A percentile compares a stretch with the other conserved stretches of the same genome.
Conservation (phyloP, 2,329 filamentous ascomycete genomes). For the Sarocladium kiliense region DNA sequence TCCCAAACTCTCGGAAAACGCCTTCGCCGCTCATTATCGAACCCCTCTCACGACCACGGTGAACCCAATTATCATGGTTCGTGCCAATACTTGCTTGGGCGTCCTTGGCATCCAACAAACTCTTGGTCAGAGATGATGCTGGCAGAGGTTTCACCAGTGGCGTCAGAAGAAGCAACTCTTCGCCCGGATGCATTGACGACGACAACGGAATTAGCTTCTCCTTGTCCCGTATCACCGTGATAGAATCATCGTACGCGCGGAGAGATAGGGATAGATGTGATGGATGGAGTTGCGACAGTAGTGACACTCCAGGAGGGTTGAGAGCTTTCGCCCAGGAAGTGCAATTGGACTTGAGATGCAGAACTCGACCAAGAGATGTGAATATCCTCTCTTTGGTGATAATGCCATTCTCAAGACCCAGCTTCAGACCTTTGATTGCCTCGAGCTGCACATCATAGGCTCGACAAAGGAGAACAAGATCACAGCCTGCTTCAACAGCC, state of each 20-base stretch:
- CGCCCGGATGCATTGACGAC: conserved; percentile 73
- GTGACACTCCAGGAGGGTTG: conserved; percentile 73
- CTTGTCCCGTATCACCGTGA: conserved; percentile 88
- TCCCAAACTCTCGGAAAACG: conserved; percentile 84
- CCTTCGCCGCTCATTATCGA: conserved; percentile 85
- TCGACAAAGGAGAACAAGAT: conserved; percentile 82
- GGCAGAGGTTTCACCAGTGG: conserved; percentile 89
- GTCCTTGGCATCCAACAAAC: conserved; percentile 52
- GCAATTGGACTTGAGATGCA: conserved; percentile 76
- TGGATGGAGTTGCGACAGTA: conserved; percentile 76
- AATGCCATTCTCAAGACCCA: conserved; percentile 86
- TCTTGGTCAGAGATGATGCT: conserved; percentile 77
- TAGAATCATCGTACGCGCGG: conserved; percentile 84
- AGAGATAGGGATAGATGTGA: conserved; percentile 77
- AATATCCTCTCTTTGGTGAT: conserved; percentile 76
- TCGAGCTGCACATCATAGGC: conserved; percentile 87
- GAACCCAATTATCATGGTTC: conserved; percentile 51
- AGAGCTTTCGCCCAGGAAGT: conserved; percentile 89
- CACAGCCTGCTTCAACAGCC: conserved; percentile 94
- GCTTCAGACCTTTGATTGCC: conserved; percentile 81
- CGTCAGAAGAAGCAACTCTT: conserved; percentile 84
- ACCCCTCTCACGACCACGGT: conserved; percentile 50
- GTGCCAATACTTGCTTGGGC: conserved; percentile 27
- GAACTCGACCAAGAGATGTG: conserved; percentile 71
- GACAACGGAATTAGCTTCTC: conserved; percentile 79